A percentile compares a stretch with the other conserved stretches of the same genome.
Evolutionary conservation across 1,284 basidiomycete species (phyloP).

Genomic region (Pholiota adiposa): DNA sequence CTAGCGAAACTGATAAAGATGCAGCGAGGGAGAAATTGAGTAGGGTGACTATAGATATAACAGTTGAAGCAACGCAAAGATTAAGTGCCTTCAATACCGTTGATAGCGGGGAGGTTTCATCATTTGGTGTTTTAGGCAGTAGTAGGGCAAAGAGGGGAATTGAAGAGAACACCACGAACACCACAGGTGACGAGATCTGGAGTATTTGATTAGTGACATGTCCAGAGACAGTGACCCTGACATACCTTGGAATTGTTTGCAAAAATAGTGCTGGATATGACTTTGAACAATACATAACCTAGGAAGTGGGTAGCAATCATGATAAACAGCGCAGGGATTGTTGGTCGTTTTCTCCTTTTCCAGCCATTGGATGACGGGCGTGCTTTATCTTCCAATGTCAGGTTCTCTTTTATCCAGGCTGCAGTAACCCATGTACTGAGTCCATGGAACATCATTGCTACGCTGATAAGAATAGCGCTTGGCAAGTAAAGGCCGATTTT

Average conservation of each 20-base stretch:
- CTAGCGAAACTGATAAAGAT: constrained; percentile 63
- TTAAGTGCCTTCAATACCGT: constrained; percentile 71
- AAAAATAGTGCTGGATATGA: constrained; percentile 48
- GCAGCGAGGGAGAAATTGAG: constrained; percentile 90
- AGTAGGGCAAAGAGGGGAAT: constrained; percentile 34
- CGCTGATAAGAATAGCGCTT: constrained; percentile 80
- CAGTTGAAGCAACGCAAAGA: constrained; percentile 78
- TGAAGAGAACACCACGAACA: constrained; percentile 34
- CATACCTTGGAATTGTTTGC: constrained; percentile 43
- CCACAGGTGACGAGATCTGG: constrained; percentile 25
- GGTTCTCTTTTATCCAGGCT: constrained; percentile 48
- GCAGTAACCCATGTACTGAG: constrained; percentile 73
- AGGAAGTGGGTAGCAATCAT: constrained; percentile 58
- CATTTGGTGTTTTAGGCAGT: constrained; percentile 15
- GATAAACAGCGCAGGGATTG: constrained; percentile 54
- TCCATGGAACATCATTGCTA: constrained; percentile 83
- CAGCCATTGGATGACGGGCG: constrained; percentile 15
- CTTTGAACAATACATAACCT: constrained; percentile 52
- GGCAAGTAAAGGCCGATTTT: constrained; percentile 92
- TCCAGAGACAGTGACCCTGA: constrained; percentile 18
- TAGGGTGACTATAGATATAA: constrained; percentile 84
- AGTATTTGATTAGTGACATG: constrained; percentile 3
- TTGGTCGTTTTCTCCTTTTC: constrained; percentile 42
- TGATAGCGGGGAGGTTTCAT: constrained; percentile 40
- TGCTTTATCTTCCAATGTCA: constrained; percentile 20